These are phyloP conservation scores for Microsporum audouinii DNA, from an alignment of 2,329 filamentous ascomycete genomes.

Conservation along the genomic window DNA sequence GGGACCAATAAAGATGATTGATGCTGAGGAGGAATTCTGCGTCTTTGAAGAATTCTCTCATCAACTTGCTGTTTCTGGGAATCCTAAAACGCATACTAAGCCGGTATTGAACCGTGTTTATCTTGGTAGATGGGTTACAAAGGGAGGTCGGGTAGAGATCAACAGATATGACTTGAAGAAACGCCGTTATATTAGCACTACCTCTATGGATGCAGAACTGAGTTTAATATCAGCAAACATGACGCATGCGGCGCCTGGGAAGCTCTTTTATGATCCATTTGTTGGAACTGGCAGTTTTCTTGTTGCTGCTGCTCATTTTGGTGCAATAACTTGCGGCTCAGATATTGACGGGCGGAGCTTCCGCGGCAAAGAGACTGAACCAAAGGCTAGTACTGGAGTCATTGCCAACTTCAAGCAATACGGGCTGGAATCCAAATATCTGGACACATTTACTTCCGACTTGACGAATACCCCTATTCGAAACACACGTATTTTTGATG, in stretches of 20 bases:
- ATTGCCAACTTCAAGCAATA: slow-evolving; percentile 79
- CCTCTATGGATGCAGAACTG: slow-evolving; percentile 92
- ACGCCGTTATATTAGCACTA: slow-evolving; percentile 84
- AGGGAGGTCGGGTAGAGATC: slow-evolving; percentile 55
- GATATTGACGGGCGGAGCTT: slow-evolving; percentile 91
- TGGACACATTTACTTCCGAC: slow-evolving; percentile 75
- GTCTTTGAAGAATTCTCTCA: slow-evolving; percentile 72
- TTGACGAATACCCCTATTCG: slow-evolving; percentile 75
- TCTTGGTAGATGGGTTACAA: slow-evolving; percentile 60
- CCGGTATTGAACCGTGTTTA: slow-evolving; percentile 52
- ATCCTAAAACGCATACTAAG: slow-evolving; percentile 17
- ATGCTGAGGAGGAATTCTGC: slow-evolving; percentile 62
- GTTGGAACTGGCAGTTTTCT: slow-evolving; percentile 91
- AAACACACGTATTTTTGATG: slow-evolving; percentile 57
- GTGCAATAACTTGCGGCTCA: slow-evolving; percentile 69
- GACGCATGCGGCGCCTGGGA: slow-evolving; percentile 67
- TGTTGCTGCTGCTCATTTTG: slow-evolving; percentile 80
- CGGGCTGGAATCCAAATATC: slow-evolving; percentile 50
- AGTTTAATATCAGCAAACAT: slow-evolving; percentile 87
- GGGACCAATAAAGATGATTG: slow-evolving; percentile 65
- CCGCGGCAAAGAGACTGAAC: slow-evolving; percentile 44
- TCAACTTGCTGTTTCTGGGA: slow-evolving; percentile 7
- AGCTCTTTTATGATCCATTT: slow-evolving; percentile 87
- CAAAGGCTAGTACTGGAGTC: slow-evolving; percentile 35
- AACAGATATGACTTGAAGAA: slow-evolving; percentile 83